Percentiles rank a stretch among this genome's conserved stretches.
These are phyloP conservation scores for Corchorus capsularis DNA, from an alignment of 345 rosid genomes.

Conservation along the genomic window DNA sequence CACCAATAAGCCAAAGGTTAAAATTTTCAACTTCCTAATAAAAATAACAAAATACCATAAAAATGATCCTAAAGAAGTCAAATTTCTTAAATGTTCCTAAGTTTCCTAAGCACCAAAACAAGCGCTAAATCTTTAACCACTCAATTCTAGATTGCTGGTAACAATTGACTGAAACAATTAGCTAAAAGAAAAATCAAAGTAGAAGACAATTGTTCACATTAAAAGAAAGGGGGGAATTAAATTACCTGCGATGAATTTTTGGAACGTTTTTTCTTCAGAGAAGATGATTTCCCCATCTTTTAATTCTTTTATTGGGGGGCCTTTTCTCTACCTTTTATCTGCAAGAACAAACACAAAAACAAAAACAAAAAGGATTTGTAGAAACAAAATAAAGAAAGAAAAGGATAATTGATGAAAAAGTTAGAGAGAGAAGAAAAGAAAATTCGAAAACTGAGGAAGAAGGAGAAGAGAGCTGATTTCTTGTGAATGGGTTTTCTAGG, in stretches of 20 bases:
- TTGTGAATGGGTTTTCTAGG: background rate
- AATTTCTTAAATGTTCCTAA: background rate
- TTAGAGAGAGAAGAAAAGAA: background rate
- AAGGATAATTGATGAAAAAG: slow-evolving; percentile 10
- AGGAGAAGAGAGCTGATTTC: background rate
- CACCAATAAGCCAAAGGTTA: background rate
- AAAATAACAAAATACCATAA: background rate
- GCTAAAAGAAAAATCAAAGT: background rate
- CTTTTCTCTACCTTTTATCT: slow-evolving; percentile 14
- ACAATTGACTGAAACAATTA: background rate
- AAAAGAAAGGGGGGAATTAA: background rate
- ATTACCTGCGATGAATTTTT: slow-evolving; percentile 48
- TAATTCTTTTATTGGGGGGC: background rate
- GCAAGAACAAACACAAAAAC: slow-evolving; percentile 17
- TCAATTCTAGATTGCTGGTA: background rate
- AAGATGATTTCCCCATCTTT: slow-evolving; percentile 52
- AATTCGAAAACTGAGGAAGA: background rate
- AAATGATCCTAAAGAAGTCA: background rate
- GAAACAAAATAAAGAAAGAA: background rate
- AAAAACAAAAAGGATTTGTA: background rate
- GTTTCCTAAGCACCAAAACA: background rate
- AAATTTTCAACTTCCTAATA: background rate
- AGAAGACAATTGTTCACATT: background rate
- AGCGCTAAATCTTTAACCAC: slow-evolving; percentile 7
- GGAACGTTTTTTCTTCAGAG: slow-evolving; percentile 52